Conservation (phyloP, 2,329 filamentous ascomycete genomes). For the Dactylellina parvicollis region DNA sequence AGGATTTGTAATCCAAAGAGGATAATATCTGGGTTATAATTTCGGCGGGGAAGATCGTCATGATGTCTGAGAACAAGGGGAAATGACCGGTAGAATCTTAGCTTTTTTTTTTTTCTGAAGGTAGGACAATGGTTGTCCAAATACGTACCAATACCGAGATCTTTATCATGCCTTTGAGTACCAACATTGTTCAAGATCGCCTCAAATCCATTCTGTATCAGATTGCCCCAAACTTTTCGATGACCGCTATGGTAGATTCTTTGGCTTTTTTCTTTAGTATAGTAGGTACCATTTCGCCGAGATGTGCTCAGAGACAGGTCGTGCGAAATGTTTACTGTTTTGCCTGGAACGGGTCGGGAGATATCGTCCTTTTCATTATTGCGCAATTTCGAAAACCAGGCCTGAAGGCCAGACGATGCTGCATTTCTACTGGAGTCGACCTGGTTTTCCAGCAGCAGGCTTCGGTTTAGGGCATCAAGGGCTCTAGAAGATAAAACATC, state of each 20-base stretch:
- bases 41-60: slow-evolving; percentile 68
- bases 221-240: slow-evolving; percentile 16
- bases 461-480: background rate
- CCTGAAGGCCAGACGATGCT: slow-evolving; percentile 3
- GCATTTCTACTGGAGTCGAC: background rate
- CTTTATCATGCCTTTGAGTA: slow-evolving; percentile 3
- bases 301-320: background rate
- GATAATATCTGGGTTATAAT: slow-evolving; percentile 70
- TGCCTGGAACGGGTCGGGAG: background rate
- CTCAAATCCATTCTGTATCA: slow-evolving; percentile 34
- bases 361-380: background rate
- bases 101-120: background rate
- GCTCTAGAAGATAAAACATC: too few relatives aligned
- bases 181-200: slow-evolving; percentile 23
- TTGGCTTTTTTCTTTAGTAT: slow-evolving; percentile 13
- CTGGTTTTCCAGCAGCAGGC: background rate
- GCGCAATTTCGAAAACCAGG: slow-evolving; percentile 30
- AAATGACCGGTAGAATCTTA: background rate
- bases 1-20: slow-evolving; percentile 69
- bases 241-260: background rate
- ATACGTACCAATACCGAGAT: slow-evolving; percentile 31
- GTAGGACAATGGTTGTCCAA: background rate
- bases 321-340: slow-evolving; percentile 22
- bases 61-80: slow-evolving; percentile 63
- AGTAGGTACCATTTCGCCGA: slow-evolving; percentile 9